Evolutionary conservation across 2,329 filamentous ascomycete genomes (phyloP).

Genomic region (Trichoderma sp.): DNA sequence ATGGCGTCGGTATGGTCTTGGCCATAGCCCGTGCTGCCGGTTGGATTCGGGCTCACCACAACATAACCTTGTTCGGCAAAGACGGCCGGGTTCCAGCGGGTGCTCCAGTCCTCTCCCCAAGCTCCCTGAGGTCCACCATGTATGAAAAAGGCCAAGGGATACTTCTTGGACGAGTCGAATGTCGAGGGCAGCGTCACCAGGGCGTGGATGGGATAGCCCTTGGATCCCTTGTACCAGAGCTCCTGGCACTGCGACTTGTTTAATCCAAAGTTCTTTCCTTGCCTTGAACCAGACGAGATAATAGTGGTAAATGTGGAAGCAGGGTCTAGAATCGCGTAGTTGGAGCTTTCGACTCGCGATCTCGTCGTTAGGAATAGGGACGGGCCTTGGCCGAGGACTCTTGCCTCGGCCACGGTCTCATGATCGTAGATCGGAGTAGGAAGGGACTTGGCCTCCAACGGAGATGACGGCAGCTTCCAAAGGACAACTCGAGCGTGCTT

Average conservation of each 20-base stretch:
- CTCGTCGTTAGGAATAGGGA: constrained; percentile 66
- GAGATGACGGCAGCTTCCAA: constrained; percentile 63
- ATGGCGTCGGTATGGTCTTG: constrained; percentile 78
- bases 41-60: constrained; percentile 79
- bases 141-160: constrained; percentile 77
- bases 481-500: constrained; percentile 64
- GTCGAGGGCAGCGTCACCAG: constrained; percentile 65
- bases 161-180: constrained; percentile 71
- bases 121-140: constrained; percentile 82
- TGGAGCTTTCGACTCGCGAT: constrained; percentile 72
- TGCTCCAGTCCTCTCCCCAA: constrained; percentile 76
- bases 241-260: constrained; percentile 65
- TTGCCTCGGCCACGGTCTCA: constrained; percentile 58
- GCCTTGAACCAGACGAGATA: constrained; percentile 66
- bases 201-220: constrained; percentile 67
- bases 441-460: constrained; percentile 50
- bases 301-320: constrained; percentile 42
- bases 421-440: constrained; percentile 55
- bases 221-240: constrained; percentile 69
- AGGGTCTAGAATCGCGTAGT: constrained; percentile 63
- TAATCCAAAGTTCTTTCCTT: constrained; percentile 68
- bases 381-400: constrained; percentile 51
- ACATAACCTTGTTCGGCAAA: constrained; percentile 89
- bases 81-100: constrained; percentile 82
- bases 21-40: constrained; percentile 80